These are phyloP conservation scores for Escallonia herrerae DNA, from an alignment of 129 eudicot genomes.

Conservation along the genomic window DNA sequence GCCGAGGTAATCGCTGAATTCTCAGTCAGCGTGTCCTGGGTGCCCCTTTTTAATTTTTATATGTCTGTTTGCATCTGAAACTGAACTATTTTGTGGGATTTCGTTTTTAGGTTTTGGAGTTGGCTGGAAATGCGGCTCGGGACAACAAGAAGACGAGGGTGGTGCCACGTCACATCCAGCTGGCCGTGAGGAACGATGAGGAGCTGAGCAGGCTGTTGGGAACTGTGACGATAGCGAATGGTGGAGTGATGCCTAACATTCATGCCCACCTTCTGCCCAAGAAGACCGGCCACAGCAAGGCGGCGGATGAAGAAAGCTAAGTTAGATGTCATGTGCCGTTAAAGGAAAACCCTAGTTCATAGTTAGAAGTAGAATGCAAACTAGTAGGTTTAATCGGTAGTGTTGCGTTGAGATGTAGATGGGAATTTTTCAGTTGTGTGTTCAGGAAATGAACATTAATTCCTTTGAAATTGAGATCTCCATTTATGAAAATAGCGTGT, in stretches of 20 bases:
- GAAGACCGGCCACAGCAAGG: conserved; percentile 9
- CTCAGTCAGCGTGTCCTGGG: neutral
- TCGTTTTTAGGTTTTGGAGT: conserved; percentile 19
- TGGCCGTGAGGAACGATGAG: conserved; percentile 42
- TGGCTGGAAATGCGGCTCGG: conserved; percentile 42
- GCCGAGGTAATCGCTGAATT: conserved; percentile 22
- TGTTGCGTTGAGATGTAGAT: too few species aligned
- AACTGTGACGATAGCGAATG: conserved; percentile 36
- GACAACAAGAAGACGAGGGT: conserved; percentile 35
- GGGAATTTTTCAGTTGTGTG: too few species aligned
- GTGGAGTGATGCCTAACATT: conserved; percentile 42
- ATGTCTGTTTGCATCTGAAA: neutral
- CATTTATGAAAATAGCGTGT: too few species aligned
- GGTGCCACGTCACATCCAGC: conserved; percentile 30
- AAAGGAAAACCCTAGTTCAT: too few species aligned
- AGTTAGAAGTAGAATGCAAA: too few species aligned
- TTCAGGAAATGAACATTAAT: too few species aligned
- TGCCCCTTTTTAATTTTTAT: neutral
- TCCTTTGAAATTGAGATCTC: too few species aligned
- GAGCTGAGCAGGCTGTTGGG: conserved; percentile 30
- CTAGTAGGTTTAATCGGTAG: too few species aligned
- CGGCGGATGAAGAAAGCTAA: conserved; percentile 19
- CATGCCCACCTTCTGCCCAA: conserved; percentile 32
- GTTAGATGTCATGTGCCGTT: too few species aligned
- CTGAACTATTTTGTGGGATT: neutral